phyloP scores from a whole-genome alignment of 1,284 basidiomycete species.

The Pholiota adiposa region DNA sequence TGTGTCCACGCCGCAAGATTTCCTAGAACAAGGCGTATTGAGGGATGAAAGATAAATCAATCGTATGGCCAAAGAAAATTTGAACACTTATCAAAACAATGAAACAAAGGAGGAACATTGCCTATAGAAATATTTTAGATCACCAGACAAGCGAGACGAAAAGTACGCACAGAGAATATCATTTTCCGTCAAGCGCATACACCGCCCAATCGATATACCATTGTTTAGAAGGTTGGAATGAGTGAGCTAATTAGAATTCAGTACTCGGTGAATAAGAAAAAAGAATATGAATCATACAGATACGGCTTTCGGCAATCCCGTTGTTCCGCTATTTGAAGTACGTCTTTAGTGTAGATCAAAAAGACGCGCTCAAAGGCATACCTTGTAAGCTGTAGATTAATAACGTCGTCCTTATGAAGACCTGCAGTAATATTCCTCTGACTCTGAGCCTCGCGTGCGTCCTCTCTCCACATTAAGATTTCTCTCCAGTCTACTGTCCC shows the following conservation, averaged over 20 bases:
- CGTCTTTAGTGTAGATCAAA: neutral
- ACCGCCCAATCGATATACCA: slow-evolving; percentile 68
- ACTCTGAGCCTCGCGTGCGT: slow-evolving; percentile 41
- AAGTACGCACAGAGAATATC: slow-evolving; percentile 67
- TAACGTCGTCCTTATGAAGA: slow-evolving; percentile 66
- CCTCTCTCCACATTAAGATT: slow-evolving; percentile 63
- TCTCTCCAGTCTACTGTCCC: slow-evolving; percentile 71
- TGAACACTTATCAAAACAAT: slow-evolving; percentile 82
- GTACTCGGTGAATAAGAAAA: neutral
- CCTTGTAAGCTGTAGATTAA: slow-evolving; percentile 87
- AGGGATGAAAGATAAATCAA: slow-evolving; percentile 12
- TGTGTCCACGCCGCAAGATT: slow-evolving; percentile 83
- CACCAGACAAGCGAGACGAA: slow-evolving; percentile 1
- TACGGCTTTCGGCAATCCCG: slow-evolving; percentile 79
- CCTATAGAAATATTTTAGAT: slow-evolving; percentile 41
- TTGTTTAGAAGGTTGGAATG: slow-evolving; percentile 84
- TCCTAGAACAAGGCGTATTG: slow-evolving; percentile 75
- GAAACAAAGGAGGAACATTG: slow-evolving; percentile 82
- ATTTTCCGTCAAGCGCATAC: slow-evolving; percentile 66
- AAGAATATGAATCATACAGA: slow-evolving; percentile 49
- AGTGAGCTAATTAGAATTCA: slow-evolving; percentile 53
- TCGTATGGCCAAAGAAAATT: neutral
- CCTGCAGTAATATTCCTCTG: slow-evolving; percentile 44
- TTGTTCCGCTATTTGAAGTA: slow-evolving; percentile 76
- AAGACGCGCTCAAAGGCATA: slow-evolving; percentile 31